Percentiles rank a stretch among this genome's conserved stretches.
phyloP scores from a whole-genome alignment of 116 monocot species.

The Thalassia testudinum region DNA sequence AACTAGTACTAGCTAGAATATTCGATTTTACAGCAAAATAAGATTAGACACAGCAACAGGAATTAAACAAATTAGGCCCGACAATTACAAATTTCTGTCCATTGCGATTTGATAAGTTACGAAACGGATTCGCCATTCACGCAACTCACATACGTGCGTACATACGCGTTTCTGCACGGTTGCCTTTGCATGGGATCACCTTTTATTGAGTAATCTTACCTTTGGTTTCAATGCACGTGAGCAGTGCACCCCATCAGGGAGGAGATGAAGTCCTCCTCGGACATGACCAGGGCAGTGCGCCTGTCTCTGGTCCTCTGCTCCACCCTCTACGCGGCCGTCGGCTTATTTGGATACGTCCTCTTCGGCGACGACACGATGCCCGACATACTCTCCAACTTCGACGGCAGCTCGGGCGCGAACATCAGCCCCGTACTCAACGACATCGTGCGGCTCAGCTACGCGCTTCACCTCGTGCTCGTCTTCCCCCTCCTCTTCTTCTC shows the following conservation, averaged over 20 bases:
- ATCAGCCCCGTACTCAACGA: slow-evolving; percentile 37
- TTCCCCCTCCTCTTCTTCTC: slow-evolving; percentile 79
- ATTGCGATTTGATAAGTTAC: no score
- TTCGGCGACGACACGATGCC: slow-evolving; percentile 82
- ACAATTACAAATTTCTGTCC: no score
- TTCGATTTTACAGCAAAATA: no score
- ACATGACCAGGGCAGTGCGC: slow-evolving; percentile 68
- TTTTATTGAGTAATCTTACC: background rate
- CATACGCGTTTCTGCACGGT: no score
- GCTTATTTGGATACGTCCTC: slow-evolving; percentile 68
- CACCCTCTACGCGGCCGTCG: slow-evolving; percentile 49
- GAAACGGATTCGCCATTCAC: no score
- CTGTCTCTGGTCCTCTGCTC: slow-evolving; percentile 69
- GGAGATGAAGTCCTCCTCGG: slow-evolving; percentile 45
- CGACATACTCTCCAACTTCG: slow-evolving; percentile 80
- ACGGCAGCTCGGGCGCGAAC: slow-evolving; percentile 16
- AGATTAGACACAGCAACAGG: no score
- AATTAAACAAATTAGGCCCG: no score
- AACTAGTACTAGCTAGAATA: no score
- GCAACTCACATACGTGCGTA: no score
- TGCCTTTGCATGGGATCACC: no score
- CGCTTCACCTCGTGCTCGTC: slow-evolving; percentile 69
- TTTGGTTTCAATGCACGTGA: background rate
- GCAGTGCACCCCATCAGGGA: slow-evolving; percentile 80
- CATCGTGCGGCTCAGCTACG: slow-evolving; percentile 78